Conservation (phyloP, 441 rosid genomes). For the Viola pubescens region DNA sequence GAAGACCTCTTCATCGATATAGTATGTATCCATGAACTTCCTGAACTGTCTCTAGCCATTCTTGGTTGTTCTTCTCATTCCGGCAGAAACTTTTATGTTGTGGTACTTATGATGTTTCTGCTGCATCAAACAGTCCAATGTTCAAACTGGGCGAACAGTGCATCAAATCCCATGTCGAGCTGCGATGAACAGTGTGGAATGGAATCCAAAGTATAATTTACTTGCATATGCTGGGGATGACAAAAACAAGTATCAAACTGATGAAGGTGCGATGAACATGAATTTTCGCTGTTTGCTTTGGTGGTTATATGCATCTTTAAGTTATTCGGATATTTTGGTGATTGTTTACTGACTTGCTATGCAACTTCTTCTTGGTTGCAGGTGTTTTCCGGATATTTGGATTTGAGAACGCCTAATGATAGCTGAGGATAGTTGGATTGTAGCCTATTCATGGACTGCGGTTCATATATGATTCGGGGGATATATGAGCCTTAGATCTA, state of each 20-base stretch:
- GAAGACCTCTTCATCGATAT: conserved; percentile 88
- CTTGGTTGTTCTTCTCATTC: neutral
- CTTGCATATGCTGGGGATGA: conserved; percentile 99
- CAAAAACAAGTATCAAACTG: conserved; percentile 80
- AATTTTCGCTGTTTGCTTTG: neutral
- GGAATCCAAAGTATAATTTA: conserved; percentile 92
- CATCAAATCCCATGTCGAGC: conserved; percentile 93
- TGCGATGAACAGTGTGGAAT: conserved; percentile 97
- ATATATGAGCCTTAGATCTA: too few relatives aligned
- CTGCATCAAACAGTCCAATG: conserved; percentile 55
- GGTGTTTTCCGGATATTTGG: conserved; percentile 80
- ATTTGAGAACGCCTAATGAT: conserved; percentile 47
- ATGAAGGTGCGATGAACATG: conserved; percentile 51
- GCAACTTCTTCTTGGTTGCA: conserved; percentile 20
- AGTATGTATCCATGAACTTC: conserved; percentile 33
- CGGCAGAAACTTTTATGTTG: neutral
- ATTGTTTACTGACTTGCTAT: neutral
- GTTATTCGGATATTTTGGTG: neutral
- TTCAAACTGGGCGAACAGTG: conserved; percentile 68
- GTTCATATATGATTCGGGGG: too few relatives aligned
- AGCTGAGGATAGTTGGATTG: neutral
- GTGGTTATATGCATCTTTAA: neutral
- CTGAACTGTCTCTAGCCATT: neutral
- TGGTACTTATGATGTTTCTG: conserved; percentile 1
- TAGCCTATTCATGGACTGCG: too few relatives aligned